Evolutionary conservation across 345 rosid genomes (phyloP).

Genomic region (Cardamine occulta): DNA sequence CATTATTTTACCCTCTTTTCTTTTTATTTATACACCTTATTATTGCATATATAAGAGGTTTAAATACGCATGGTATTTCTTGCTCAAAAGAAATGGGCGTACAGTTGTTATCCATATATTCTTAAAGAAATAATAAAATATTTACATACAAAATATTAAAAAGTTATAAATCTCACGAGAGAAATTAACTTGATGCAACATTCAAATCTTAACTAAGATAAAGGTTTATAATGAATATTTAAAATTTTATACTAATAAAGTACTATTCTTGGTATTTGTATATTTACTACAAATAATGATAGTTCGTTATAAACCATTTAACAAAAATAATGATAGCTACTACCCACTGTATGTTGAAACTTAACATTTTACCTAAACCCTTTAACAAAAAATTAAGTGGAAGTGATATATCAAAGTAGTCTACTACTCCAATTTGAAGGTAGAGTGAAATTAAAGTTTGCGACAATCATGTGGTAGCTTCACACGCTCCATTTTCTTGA

Average conservation of each 20-base stretch:
- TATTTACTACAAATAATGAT: neutral
- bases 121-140: too few species aligned
- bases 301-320: neutral
- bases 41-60: neutral
- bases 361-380: too few species aligned
- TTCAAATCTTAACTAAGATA: neutral
- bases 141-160: neutral
- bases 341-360: too few species aligned
- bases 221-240: neutral
- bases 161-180: neutral
- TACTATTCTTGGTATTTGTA: neutral
- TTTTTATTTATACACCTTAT: neutral
- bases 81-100: neutral
- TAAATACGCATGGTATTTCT: neutral
- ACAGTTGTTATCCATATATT: neutral
- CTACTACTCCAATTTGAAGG: neutral
- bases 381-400: neutral
- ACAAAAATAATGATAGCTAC: too few species aligned
- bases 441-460: neutral
- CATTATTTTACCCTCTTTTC: neutral
- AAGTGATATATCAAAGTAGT: neutral
- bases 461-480: neutral
- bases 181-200: neutral
- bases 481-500: neutral
- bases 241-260: neutral